Conservation (phyloP, 1,284 basidiomycete genomes). For the Gomphus sp. region DNA sequence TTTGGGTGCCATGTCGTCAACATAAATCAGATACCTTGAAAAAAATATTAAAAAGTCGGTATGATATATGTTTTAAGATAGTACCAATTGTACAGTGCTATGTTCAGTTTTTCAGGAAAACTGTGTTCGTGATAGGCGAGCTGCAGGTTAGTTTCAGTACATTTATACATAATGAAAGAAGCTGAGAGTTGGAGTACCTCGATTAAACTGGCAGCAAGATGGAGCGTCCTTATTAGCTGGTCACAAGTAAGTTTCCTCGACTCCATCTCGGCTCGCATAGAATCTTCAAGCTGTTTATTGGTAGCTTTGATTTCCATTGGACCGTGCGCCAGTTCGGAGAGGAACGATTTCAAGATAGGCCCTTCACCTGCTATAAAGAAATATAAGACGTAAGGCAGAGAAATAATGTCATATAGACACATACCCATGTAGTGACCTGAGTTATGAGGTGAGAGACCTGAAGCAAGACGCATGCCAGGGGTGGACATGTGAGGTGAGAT, state of each 20-base stretch:
- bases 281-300: not conserved
- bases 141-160: not conserved
- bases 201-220: not conserved
- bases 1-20: slow-evolving; percentile 1
- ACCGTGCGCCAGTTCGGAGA: not conserved
- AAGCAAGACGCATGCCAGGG: no score
- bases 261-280: slow-evolving; percentile 4
- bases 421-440: no score
- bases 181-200: not conserved
- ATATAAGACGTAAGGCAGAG: no score
- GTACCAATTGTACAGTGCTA: slow-evolving; percentile 6
- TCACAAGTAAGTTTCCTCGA: not conserved
- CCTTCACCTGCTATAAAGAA: not conserved
- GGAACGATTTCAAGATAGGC: not conserved
- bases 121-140: not conserved
- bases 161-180: not conserved
- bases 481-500: no score
- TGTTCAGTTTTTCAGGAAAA: slow-evolving; percentile 1
- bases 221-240: not conserved
- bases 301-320: not conserved
- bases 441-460: no score
- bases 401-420: no score
- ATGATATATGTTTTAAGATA: not conserved
- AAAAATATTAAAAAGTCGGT: not conserved
- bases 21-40: slow-evolving; percentile 2